Percentiles rank a stretch among this genome's conserved stretches.
Conservation (phyloP, 805 yeast species). For the Candida insectorum region DNA sequence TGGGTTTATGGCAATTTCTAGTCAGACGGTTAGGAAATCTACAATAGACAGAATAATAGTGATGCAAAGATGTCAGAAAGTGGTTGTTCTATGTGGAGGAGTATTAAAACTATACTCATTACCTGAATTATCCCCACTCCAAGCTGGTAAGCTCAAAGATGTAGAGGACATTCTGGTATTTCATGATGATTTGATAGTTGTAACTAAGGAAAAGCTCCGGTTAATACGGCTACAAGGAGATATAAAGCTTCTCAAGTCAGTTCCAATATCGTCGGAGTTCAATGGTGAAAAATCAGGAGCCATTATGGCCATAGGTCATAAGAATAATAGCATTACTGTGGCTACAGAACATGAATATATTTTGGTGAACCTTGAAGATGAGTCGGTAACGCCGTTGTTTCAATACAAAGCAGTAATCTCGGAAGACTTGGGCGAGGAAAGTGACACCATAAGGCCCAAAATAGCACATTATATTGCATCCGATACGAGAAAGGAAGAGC, state of each 20-base stretch:
- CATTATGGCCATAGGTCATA: slow-evolving; percentile 23
- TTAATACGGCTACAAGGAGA: slow-evolving; percentile 25
- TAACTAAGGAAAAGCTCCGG: slow-evolving; percentile 26
- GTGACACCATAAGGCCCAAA: slow-evolving; percentile 16
- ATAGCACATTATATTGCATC: slow-evolving; percentile 19
- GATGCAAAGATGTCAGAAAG: slow-evolving; percentile 21
- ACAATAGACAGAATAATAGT: slow-evolving; percentile 23
- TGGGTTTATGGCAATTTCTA: slow-evolving; percentile 25
- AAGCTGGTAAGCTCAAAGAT: slow-evolving; percentile 34
- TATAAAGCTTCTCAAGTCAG: slow-evolving; percentile 30
- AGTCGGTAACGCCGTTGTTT: slow-evolving; percentile 28
- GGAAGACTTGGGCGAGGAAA: too few relatives aligned
- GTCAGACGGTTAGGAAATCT: slow-evolving; percentile 9
- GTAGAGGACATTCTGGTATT: slow-evolving; percentile 29
- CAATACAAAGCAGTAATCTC: too few relatives aligned
- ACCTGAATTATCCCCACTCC: slow-evolving; percentile 38
- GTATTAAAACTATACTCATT: slow-evolving; percentile 23
- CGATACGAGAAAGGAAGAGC: slow-evolving; percentile 21
- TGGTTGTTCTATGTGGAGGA: slow-evolving; percentile 21
- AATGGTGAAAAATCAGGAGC: too few relatives aligned
- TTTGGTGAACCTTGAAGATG: slow-evolving; percentile 32
- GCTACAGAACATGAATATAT: slow-evolving; percentile 33
- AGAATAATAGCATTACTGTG: slow-evolving; percentile 26
- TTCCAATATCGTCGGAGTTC: slow-evolving; percentile 26
- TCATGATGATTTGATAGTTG: slow-evolving; percentile 17